Evolutionary conservation across 2,329 filamentous ascomycete species (phyloP).

Genomic region (Fusarium scirpi): DNA sequence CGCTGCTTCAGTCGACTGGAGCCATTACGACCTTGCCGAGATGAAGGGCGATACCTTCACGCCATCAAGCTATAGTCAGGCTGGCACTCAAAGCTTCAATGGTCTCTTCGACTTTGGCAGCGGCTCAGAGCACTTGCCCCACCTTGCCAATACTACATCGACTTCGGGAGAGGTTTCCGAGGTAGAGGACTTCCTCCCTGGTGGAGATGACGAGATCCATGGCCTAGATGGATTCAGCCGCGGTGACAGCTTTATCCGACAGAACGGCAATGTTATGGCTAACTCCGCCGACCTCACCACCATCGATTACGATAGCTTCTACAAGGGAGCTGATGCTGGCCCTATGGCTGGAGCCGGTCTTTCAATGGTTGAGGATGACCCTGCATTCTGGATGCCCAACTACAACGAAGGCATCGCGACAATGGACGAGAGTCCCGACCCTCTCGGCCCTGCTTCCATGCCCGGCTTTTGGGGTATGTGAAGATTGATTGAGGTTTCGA

Average conservation of each 20-base stretch:
- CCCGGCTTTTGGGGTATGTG: conserved; percentile 54
- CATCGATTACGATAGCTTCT: conserved; percentile 68
- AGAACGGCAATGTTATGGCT: conserved; percentile 58
- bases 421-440: conserved; percentile 54
- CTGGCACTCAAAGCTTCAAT: conserved; percentile 62
- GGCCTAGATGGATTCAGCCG: conserved; percentile 54
- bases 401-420: conserved; percentile 56
- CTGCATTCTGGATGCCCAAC: conserved; percentile 63
- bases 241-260: conserved; percentile 61
- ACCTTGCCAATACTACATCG: conserved; percentile 68
- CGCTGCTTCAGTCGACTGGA: conserved; percentile 63
- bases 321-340: conserved; percentile 59
- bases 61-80: conserved; percentile 67
- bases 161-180: conserved; percentile 77
- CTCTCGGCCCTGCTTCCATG: conserved; percentile 49
- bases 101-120: conserved; percentile 64
- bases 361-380: conserved; percentile 65
- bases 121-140: conserved; percentile 66
- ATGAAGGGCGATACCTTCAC: conserved; percentile 63
- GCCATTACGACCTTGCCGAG: conserved; percentile 60
- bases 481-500: conserved; percentile 41
- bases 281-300: conserved; percentile 59
- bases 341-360: conserved; percentile 57
- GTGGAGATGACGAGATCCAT: conserved; percentile 62
- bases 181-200: conserved; percentile 69